A percentile compares a stretch with the other conserved stretches of the same genome.
Evolutionary conservation across 306 rosid species (phyloP).

Genomic region (Prunus kanzakura): DNA sequence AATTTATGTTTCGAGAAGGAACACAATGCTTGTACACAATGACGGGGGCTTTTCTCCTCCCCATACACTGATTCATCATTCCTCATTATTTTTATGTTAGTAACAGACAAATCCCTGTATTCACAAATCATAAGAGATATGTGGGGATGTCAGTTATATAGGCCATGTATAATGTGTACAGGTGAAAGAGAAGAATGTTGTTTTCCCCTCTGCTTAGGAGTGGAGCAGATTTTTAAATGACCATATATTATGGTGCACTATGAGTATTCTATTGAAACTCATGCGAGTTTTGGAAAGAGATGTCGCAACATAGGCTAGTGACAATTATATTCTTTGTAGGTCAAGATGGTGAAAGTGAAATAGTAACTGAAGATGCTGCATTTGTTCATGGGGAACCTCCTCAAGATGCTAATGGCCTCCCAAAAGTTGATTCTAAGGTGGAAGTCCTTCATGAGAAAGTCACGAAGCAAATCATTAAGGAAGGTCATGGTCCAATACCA

Average conservation of each 20-base stretch:
- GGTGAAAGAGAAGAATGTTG: not conserved
- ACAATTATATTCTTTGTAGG: constrained; percentile 20
- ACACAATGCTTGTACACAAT: not conserved
- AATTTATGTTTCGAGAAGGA: not conserved
- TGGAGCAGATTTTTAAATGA: not conserved
- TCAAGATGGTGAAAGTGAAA: constrained; percentile 57
- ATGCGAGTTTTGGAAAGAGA: not conserved
- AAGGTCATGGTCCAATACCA: constrained; percentile 81
- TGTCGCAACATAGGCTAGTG: not conserved
- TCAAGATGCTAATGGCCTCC: constrained; percentile 49
- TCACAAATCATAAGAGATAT: not conserved
- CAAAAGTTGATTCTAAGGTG: constrained; percentile 75
- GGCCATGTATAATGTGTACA: not conserved
- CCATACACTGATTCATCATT: not conserved
- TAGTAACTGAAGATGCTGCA: constrained; percentile 54
- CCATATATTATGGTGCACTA: not conserved
- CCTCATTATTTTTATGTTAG: not conserved
- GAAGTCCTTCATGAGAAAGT: constrained; percentile 82
- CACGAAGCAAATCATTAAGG: constrained; percentile 74
- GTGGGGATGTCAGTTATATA: not conserved
- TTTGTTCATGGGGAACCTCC: constrained; percentile 60
- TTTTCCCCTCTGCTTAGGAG: not conserved
- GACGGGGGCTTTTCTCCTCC: not conserved
- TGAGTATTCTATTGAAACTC: not conserved
- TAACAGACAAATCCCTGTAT: not conserved